These are phyloP conservation scores for Heterobasidion parviporum DNA, from an alignment of 1,284 basidiomycete genomes.

Conservation along the genomic window DNA sequence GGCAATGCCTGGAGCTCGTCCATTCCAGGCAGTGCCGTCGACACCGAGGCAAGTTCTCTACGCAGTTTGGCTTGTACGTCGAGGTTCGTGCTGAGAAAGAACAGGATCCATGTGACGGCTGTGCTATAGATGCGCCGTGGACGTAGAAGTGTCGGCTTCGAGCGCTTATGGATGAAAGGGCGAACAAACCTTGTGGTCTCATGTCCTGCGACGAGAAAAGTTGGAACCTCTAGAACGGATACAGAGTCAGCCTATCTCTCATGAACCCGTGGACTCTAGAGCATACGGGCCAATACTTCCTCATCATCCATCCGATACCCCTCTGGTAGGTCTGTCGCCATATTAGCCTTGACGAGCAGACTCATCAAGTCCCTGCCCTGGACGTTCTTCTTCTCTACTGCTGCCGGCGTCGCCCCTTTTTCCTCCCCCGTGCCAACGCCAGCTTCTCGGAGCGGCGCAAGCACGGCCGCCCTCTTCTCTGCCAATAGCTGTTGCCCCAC, in stretches of 20 bases:
- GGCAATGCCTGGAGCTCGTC: constrained; percentile 49
- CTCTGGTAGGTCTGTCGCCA: constrained; percentile 47
- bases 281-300: constrained; percentile 68
- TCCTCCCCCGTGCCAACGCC: too few relatives aligned
- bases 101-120: constrained; percentile 52
- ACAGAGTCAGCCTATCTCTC: not conserved
- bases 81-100: constrained; percentile 46
- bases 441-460: not conserved
- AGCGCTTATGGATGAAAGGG: not conserved
- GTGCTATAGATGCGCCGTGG: constrained; percentile 9
- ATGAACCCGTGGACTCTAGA: not conserved
- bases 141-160: not conserved
- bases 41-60: constrained; percentile 48
- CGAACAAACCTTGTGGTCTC: constrained; percentile 55
- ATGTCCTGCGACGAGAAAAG: constrained; percentile 64
- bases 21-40: constrained; percentile 32
- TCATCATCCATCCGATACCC: constrained; percentile 60
- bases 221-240: constrained; percentile 38
- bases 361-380: constrained; percentile 40
- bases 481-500: constrained; percentile 32
- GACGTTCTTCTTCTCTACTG: constrained; percentile 20
- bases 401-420: not conserved
- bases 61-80: constrained; percentile 62
- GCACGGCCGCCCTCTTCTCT: constrained; percentile 31
- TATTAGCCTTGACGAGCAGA: constrained; percentile 55